A percentile compares a stretch with the other conserved stretches of the same genome.
Conservation (phyloP, 2,329 filamentous ascomycete genomes). For the Fusarium cyanostomum region DNA sequence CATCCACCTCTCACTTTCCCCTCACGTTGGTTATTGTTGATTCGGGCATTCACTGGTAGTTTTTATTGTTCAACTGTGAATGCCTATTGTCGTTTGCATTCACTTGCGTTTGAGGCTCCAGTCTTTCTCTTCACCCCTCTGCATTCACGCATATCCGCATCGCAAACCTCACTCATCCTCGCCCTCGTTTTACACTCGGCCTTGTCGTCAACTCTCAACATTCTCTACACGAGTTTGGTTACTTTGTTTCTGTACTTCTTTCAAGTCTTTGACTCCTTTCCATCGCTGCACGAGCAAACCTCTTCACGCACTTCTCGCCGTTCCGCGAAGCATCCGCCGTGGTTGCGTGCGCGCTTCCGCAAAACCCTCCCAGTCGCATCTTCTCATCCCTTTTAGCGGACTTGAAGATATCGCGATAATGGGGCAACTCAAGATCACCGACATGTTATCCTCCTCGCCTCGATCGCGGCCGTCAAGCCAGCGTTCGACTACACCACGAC, state of each 20-base stretch:
- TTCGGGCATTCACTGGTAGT: not conserved
- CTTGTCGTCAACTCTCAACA: not conserved
- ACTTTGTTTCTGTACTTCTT: not conserved
- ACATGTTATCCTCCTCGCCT: conserved; percentile 21
- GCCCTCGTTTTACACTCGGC: not conserved
- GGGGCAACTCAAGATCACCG: conserved; percentile 27
- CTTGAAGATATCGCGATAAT: conserved; percentile 4
- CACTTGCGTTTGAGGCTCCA: not conserved
- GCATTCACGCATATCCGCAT: not conserved
- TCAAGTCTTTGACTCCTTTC: not conserved
- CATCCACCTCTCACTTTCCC: not conserved
- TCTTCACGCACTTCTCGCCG: not conserved
- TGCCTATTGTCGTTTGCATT: conserved; percentile 1
- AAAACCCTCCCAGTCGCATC: not conserved
- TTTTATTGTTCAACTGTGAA: not conserved
- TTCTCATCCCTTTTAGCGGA: not conserved
- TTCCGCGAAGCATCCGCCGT: not conserved
- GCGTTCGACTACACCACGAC: not conserved
- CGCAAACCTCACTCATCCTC: not conserved
- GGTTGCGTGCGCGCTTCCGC: not conserved
- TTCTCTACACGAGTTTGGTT: not conserved
- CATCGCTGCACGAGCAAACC: not conserved
- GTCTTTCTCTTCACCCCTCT: not conserved
- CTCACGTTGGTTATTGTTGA: not conserved
- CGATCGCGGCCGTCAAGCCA: not conserved